Evolutionary conservation across 495 filamentous ascomycete species (phyloP).

Genomic region (Alectoria sarmentosa): DNA sequence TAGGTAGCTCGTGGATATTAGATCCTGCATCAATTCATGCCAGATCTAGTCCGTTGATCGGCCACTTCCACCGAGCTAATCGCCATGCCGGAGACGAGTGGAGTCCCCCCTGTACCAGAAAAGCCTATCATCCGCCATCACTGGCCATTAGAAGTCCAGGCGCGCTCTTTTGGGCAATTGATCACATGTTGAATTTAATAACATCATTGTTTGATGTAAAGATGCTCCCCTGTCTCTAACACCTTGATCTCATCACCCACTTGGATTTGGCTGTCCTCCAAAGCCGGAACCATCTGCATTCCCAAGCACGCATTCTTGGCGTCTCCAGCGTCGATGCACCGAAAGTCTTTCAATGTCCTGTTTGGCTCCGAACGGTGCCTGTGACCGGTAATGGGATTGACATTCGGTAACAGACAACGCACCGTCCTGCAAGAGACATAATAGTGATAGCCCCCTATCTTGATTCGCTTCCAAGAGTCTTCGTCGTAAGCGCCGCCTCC

Average conservation of each 20-base stretch:
- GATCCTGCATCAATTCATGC: background rate
- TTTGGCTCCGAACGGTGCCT: slow-evolving; percentile 68
- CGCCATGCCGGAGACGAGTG: background rate
- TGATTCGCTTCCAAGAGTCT: slow-evolving; percentile 70
- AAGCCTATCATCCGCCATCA: background rate
- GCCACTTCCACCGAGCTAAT: background rate
- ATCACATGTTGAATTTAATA: background rate
- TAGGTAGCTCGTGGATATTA: background rate
- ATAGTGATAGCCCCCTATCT: slow-evolving; percentile 44
- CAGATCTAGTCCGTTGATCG: background rate
- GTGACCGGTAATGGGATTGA: slow-evolving; percentile 65
- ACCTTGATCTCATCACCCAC: slow-evolving; percentile 58
- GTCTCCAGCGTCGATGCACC: slow-evolving; percentile 69
- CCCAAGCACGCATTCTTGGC: slow-evolving; percentile 67
- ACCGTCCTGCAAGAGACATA: slow-evolving; percentile 66
- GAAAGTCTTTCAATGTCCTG: slow-evolving; percentile 57
- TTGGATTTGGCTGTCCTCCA: slow-evolving; percentile 39
- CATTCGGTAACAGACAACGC: slow-evolving; percentile 79
- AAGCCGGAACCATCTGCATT: slow-evolving; percentile 70
- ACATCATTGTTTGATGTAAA: slow-evolving; percentile 44
- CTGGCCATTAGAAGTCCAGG: background rate
- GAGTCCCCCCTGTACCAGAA: background rate
- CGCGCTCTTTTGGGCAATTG: background rate
- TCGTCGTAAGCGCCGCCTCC: slow-evolving; percentile 60
- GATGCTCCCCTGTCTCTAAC: slow-evolving; percentile 54